These are phyloP conservation scores for Medicago arabica DNA, from an alignment of 306 rosid species.

Conservation along the genomic window DNA sequence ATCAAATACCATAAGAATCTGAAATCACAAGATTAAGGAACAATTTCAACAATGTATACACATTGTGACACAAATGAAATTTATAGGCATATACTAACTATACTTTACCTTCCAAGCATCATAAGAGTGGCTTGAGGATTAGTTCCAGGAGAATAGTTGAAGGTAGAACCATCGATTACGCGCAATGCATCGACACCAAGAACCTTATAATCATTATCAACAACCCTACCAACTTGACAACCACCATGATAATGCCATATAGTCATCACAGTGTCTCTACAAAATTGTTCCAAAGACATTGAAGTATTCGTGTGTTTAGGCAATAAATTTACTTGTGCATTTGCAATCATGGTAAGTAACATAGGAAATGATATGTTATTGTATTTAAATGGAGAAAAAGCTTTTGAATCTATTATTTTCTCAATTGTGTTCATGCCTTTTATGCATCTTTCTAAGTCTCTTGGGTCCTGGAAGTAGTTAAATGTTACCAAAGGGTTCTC, in stretches of 20 bases:
- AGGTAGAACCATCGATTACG: conserved; percentile 85
- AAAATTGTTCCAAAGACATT: conserved; percentile 64
- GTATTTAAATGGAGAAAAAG: conserved; percentile 60
- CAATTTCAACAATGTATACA: neutral
- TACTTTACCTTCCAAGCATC: conserved; percentile 78
- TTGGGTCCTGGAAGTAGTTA: conserved; percentile 71
- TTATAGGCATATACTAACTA: neutral
- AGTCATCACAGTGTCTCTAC: conserved; percentile 77
- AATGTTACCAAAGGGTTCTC: conserved; percentile 77
- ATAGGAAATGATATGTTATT: conserved; percentile 32
- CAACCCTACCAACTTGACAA: conserved; percentile 72
- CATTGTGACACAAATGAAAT: neutral
- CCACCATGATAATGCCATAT: conserved; percentile 96
- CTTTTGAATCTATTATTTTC: conserved; percentile 53
- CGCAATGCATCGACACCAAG: conserved; percentile 67
- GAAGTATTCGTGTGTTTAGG: conserved; percentile 60
- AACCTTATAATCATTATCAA: conserved; percentile 65
- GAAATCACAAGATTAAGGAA: neutral
- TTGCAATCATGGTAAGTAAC: conserved; percentile 57
- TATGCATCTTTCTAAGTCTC: conserved; percentile 68
- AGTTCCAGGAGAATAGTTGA: conserved; percentile 75
- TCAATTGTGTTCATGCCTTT: conserved; percentile 58
- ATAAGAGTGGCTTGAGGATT: conserved; percentile 88
- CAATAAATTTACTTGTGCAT: conserved; percentile 60
- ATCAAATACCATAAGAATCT: neutral